phyloP scores from a whole-genome alignment of 2,329 filamentous ascomycete species.

The Nemania serpens region DNA sequence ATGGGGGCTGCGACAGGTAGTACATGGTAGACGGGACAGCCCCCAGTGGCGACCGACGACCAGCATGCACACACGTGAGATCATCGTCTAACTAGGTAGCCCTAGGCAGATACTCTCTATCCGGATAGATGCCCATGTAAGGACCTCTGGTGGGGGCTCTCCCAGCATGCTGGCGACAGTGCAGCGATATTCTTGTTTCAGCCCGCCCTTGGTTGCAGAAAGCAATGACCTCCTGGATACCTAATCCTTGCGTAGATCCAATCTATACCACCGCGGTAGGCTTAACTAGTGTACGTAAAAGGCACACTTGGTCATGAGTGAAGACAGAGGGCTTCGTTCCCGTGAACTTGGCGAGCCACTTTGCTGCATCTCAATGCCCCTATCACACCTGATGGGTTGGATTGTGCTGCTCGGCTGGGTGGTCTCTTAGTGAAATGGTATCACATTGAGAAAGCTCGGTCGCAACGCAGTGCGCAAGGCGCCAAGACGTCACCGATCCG shows the following conservation, averaged over 20 bases:
- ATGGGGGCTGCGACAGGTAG: constrained; percentile 2
- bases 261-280: not conserved
- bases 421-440: not conserved
- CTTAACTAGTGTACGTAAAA: not conserved
- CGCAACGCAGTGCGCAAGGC: not conserved
- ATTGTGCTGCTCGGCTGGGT: not conserved
- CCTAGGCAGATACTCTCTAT: no score
- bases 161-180: constrained; percentile 10
- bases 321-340: not conserved
- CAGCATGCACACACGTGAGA: not conserved
- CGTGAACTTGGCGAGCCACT: not conserved
- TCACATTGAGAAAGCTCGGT: not conserved
- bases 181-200: constrained; percentile 19
- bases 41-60: constrained; percentile 1
- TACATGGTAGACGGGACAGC: not conserved
- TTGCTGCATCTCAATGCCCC: constrained; percentile 4
- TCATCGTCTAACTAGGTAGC: no score
- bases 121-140: not conserved
- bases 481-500: not conserved
- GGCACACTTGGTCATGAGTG: not conserved
- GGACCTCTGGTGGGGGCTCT: constrained; percentile 1
- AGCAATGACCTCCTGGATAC: constrained; percentile 5
- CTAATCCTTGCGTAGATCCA: constrained; percentile 20
- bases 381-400: not conserved
- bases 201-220: constrained; percentile 12